Base-by-base conservation (phyloP, 768 basidiomycete species). In the Cytidiella melzeri region DNA sequence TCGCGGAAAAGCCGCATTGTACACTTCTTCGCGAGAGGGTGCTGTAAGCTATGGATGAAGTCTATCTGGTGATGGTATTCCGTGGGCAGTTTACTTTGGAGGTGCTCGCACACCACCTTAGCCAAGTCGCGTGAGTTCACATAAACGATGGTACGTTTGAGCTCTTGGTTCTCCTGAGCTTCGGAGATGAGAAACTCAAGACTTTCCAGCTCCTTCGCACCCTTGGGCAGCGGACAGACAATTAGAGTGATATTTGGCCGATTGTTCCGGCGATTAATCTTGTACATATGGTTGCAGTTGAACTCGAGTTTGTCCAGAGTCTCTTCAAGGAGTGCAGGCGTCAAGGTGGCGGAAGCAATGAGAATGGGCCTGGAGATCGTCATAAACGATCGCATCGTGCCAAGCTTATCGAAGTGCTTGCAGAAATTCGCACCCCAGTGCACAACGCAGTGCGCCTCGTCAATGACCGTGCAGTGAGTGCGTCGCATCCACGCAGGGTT, bases 371-470 rank as follows among this genome's bases (percentile, higher is more conserved):
- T 57, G 10, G 56, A 39, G 3, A 58, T 43, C 0, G 68, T 63
- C 18, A 70, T 45, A 19, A 68, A 61, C 0, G 64, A 53, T 0
- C 65, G 66, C 4, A 72, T 51, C 12, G 56, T 57, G 0, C 50
- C 55, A 4, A 72, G 57, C 21, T 63, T 25, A 4, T 39, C 52
- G 51, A 69, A 73, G 0, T 46, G 36, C 5, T 54, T 50, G 0
- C 69, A 64, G 55, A 72, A 72, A 21, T 60, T 64, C 1, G 66
- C 66, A 21, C 12, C 27, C 67, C 69, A 70, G 38, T 66, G 59
- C 1, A 57, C 41, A 20, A 64, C 69, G 42, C 67, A 70, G 44
- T 73, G 73, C 0, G 67, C 69, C 45, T 74, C n/a, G n/a, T n/a
- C n/a, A n/a, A n/a, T n/a, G n/a, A n/a, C n/a, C n/a, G n/a, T n/a